phyloP scores from a whole-genome alignment of 164 flowering plant genomes.

The Kingdonia uniflora region DNA sequence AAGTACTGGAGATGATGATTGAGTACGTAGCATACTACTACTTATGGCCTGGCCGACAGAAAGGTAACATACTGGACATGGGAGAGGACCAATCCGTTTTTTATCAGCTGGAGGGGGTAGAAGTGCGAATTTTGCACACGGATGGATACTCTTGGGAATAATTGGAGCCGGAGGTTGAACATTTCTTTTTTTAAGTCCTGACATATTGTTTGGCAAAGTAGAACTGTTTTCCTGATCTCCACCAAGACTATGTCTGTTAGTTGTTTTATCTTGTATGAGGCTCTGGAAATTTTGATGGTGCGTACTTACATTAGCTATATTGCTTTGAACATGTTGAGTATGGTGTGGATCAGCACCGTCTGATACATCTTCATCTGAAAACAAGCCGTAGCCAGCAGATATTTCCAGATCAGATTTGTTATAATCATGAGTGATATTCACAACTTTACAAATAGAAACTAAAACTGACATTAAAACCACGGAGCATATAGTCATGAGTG shows the following conservation, averaged over 20 bases:
- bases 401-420: too few relatives aligned
- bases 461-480: constrained; percentile 16
- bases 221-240: constrained; percentile 8
- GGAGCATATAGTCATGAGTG: too few relatives aligned
- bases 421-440: not conserved
- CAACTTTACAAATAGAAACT: constrained; percentile 15
- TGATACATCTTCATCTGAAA: constrained; percentile 20
- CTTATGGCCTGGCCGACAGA: constrained; percentile 71
- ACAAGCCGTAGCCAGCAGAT: not conserved
- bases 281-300: constrained; percentile 5
- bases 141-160: constrained; percentile 15
- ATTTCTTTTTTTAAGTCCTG: constrained; percentile 11
- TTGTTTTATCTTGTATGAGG: constrained; percentile 5
- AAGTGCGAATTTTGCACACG: constrained; percentile 53
- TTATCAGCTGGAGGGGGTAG: constrained; percentile 72
- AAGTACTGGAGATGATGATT: constrained; percentile 58
- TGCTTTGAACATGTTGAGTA: not conserved
- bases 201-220: constrained; percentile 5
- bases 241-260: too few relatives aligned
- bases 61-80: constrained; percentile 92
- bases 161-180: constrained; percentile 14
- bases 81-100: constrained; percentile 77
- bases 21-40: constrained; percentile 53
- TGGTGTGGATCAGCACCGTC: constrained; percentile 6
- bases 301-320: constrained; percentile 7